Base-by-base conservation (phyloP, 192 early-diverging fungal species). In the Coemansia sp. region DNA sequence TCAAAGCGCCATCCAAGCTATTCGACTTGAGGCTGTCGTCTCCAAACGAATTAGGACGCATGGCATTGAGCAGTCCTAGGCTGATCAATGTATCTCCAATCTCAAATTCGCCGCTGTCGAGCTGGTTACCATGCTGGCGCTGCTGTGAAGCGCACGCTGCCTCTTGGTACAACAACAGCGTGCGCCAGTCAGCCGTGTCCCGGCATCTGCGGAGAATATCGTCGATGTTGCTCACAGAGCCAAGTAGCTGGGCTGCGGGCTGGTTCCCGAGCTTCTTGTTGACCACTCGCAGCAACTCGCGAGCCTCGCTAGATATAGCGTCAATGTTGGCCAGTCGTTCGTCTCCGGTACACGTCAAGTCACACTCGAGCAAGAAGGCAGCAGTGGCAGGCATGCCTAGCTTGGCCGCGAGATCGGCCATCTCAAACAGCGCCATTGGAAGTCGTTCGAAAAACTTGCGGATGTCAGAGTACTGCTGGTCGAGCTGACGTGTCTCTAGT, bases 321-420 rank as follows among this genome's bases (percentile, higher is more conserved):
- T 46, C 55, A 15, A 77, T 62, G n/a, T 44, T 37, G 4, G 63
- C 69, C 29, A 70, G 57, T 12, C 64, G 64, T 31, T 59, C 70
- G 3, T 44, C 73, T 8, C 64, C 69, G 1, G 75, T 69, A 55
- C 80, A 83, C 1, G 72, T 75, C 50, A 83, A 51, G 50, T 83
- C 80, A 51, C 69, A 77, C 17, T 83, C 80, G n/a, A 83, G 72
- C 64, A 83, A 51, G 25, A 83, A 77, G 29, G 73, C 76, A 0
- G 80, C 67, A 2, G 76, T 74, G 32, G 75, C 76, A 11, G 64
- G 69, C 75, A 74, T 74, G 10, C 61, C 72, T 12, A 83, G 66
- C 37, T 65, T 66, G 2, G 67, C 65, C 11, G 80, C 80, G 25
- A 83, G 39, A 59, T 76, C 69, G 8, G 80, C 80, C 42, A 77